Evolutionary conservation across 208 protist species (phyloP), one percentile per base, ranked within the genome.

Genomic region (Sergeia podlipaevii): DNA sequence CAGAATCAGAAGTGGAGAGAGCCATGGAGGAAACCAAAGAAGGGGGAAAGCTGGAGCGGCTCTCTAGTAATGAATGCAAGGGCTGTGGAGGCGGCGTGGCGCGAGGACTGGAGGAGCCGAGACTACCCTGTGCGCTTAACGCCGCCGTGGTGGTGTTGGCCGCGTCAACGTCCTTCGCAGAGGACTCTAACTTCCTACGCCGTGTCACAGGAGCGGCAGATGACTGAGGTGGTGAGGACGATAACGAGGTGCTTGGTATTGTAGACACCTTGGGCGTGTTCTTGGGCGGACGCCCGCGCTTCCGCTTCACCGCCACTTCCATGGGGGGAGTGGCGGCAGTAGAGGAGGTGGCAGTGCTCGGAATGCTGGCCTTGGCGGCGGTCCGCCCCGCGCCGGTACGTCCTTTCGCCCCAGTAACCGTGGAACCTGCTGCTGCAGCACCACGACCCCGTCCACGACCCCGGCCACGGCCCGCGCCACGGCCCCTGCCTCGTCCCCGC

Each of bases 281-380:
- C 57, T 85, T 85, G 20, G 77, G 77, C 1, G 77, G 77, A 8
- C 77, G 77, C 13, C 77, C 77, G 15, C 77, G 71, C 45, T 80
- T 80, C n/a, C 77, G 77, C 44, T 81, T 85, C 26, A 85, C 53
- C 8, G 68, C 63, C 37, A 38, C n/a, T 24, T 38, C 52, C 23
- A 42, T 37, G 0, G 36, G 20, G 32, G 34, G 48, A 6, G 48
- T 30, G 46, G 37, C 0, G 51, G 34, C n/a, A 46, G 23, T 5
- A 39, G 42, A 20, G 21, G 10, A 37, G 38, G 0, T 37, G 15
- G 46, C 6, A 17, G 17, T 52, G 34, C 49, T 17, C 5, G 30
- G 28, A 15, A 27, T 10, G 18, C 46, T 38, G n/a, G 39, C 24
- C 10, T 21, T 6, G 39, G 18, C 17, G 7, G 39, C 17, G 17